Conservation (phyloP, 1,284 basidiomycete species). For the Rugosomyces carneus region DNA sequence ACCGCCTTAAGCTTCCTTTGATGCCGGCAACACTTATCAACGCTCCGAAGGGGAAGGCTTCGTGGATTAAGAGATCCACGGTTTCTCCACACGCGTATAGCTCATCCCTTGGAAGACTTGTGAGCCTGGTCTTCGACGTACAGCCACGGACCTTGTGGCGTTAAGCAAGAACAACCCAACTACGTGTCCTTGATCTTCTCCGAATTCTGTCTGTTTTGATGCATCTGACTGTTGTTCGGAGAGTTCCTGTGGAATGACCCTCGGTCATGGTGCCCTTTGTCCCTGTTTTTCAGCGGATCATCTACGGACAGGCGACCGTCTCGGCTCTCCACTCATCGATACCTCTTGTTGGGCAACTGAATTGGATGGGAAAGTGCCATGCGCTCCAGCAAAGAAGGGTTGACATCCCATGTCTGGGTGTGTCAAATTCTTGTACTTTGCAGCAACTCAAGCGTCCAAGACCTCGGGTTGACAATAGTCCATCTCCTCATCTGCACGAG, state of each 20-base stretch:
- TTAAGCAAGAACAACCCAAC: slow-evolving; percentile 6
- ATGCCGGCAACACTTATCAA: slow-evolving; percentile 7
- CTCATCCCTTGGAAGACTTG: background rate
- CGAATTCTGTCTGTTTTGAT: background rate
- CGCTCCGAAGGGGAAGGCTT: background rate
- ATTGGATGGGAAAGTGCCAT: background rate
- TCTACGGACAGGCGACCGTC: background rate
- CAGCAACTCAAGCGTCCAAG: background rate
- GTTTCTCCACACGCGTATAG: slow-evolving; percentile 1
- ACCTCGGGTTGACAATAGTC: slow-evolving; percentile 1
- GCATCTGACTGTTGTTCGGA: background rate
- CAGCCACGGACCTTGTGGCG: slow-evolving; percentile 18
- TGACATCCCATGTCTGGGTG: background rate
- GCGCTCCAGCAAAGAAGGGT: background rate
- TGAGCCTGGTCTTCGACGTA: slow-evolving; percentile 12
- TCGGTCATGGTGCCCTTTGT: background rate
- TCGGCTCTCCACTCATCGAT: background rate
- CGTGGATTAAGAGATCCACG: slow-evolving; percentile 5
- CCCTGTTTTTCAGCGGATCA: background rate
- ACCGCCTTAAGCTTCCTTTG: background rate
- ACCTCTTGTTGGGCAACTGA: background rate
- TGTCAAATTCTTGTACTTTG: background rate
- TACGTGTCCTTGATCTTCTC: background rate
- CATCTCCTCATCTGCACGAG: background rate
- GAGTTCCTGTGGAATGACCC: background rate